Percentiles rank a stretch among this genome's conserved stretches.
phyloP scores from a whole-genome alignment of 2,329 filamentous ascomycete genomes.

The Ophiosphaerella korrae region DNA sequence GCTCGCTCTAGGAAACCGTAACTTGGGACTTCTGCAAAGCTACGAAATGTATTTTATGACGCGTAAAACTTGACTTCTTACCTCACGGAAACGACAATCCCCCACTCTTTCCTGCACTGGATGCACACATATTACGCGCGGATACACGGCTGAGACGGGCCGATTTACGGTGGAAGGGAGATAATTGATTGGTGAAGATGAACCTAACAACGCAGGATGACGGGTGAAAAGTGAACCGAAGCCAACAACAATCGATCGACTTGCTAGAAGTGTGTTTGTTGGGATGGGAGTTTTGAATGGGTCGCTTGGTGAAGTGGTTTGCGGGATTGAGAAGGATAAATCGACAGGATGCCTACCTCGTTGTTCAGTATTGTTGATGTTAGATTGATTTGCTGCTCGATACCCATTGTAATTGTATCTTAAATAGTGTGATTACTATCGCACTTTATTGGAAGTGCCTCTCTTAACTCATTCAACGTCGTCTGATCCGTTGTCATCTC shows the following conservation, averaged over 20 bases:
- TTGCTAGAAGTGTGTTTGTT: neutral
- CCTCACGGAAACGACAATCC: too few relatives aligned
- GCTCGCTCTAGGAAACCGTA: slow-evolving; percentile 10
- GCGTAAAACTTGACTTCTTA: neutral
- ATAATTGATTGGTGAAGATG: neutral
- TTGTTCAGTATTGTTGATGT: too few relatives aligned
- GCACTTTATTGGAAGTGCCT: too few relatives aligned
- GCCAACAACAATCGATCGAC: neutral
- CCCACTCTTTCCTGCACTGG: too few relatives aligned
- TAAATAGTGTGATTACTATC: too few relatives aligned
- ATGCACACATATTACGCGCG: neutral
- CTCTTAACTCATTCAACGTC: too few relatives aligned
- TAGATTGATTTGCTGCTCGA: too few relatives aligned
- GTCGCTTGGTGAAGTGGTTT: neutral
- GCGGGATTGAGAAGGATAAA: neutral
- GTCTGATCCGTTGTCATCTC: too few relatives aligned
- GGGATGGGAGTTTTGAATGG: neutral
- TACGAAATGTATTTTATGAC: neutral
- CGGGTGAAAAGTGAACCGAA: neutral
- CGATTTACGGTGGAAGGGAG: neutral
- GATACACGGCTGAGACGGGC: neutral
- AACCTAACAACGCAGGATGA: neutral
- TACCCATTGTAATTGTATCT: too few relatives aligned
- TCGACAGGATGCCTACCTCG: neutral
- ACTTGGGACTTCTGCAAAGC: neutral